Conservation (phyloP, 2,329 filamentous ascomycete genomes). For the Hysterium pulicare region DNA sequence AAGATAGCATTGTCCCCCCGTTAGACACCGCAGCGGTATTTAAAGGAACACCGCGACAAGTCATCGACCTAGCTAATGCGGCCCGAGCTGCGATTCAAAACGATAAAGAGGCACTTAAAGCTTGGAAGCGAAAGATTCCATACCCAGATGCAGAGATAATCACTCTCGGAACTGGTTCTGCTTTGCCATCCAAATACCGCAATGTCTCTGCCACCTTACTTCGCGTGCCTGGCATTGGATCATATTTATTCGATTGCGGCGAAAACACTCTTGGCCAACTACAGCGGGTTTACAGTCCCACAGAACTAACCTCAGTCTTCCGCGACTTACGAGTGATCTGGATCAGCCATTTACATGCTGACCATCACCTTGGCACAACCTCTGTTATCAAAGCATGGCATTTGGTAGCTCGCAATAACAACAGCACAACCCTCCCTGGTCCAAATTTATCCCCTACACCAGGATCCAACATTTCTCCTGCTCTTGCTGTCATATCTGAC, state of each 20-base stretch:
- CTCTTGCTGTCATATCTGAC: conserved; percentile 67
- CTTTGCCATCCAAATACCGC: conserved; percentile 85
- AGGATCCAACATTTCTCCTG: conserved; percentile 6
- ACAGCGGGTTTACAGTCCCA: conserved; percentile 64
- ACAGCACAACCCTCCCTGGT: conserved; percentile 21
- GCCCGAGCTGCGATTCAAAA: conserved; percentile 36
- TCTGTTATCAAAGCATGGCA: conserved; percentile 82
- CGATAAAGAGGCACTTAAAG: conserved; percentile 45
- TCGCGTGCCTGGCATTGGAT: conserved; percentile 79
- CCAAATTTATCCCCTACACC: conserved; percentile 7
- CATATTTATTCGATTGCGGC: conserved; percentile 85
- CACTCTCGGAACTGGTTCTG: conserved; percentile 86
- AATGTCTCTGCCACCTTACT: conserved; percentile 90
- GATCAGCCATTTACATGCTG: conserved; percentile 94
- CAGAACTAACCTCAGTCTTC: conserved; percentile 68
- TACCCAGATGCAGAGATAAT: conserved; percentile 77
- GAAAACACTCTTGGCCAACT: conserved; percentile 91
- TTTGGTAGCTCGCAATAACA: conserved; percentile 48
- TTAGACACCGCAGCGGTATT: conserved; percentile 49
- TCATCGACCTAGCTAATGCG: conserved; percentile 52
- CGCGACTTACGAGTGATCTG: conserved; percentile 76
- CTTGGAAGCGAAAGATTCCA: conserved; percentile 64
- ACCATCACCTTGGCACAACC: conserved; percentile 87
- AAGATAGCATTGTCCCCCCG: conserved; percentile 21
- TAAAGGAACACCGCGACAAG: conserved; percentile 41